Percentiles rank a stretch among this genome's conserved stretches.
These are phyloP conservation scores for Verbena officinalis DNA, from an alignment of 257 asterid species.

Conservation along the genomic window DNA sequence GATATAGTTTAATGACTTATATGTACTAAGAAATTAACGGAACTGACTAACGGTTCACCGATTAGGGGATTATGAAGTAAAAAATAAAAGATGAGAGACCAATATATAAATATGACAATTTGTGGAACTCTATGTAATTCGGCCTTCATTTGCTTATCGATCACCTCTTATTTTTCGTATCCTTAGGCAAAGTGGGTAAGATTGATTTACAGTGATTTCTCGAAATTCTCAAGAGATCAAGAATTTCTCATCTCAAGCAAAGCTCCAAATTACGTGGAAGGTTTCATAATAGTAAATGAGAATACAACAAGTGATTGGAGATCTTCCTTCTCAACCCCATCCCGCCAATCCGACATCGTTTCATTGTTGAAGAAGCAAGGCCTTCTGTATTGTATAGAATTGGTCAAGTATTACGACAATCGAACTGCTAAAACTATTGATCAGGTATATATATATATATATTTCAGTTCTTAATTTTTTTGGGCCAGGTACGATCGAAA, in stretches of 20 bases:
- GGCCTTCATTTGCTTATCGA: too few relatives aligned
- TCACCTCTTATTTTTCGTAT: background rate
- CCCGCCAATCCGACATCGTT: conserved; percentile 35
- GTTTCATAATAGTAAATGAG: conserved; percentile 40
- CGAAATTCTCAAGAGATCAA: conserved; percentile 42
- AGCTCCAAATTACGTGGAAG: conserved; percentile 47
- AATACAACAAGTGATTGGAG: conserved; percentile 41
- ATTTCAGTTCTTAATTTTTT: too few relatives aligned
- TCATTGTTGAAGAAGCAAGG: conserved; percentile 34
- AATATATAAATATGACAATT: too few relatives aligned
- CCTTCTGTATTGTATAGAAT: conserved; percentile 52
- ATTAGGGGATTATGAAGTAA: too few relatives aligned
- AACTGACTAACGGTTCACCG: too few relatives aligned
- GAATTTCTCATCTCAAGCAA: conserved; percentile 39
- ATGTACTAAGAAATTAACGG: too few relatives aligned
- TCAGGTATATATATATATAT: conserved; percentile 28
- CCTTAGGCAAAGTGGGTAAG: conserved; percentile 51
- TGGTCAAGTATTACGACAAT: conserved; percentile 54
- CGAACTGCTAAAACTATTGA: conserved; percentile 34
- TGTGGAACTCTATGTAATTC: too few relatives aligned
- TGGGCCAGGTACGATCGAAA: too few relatives aligned
- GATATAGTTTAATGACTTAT: too few relatives aligned
- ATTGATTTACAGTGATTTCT: conserved; percentile 43
- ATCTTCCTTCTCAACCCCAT: conserved; percentile 35
- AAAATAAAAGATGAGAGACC: too few relatives aligned